Percentiles rank a stretch among this genome's conserved stretches.
phyloP scores from a whole-genome alignment of 768 basidiomycete genomes.

The Boletus patriciae region DNA sequence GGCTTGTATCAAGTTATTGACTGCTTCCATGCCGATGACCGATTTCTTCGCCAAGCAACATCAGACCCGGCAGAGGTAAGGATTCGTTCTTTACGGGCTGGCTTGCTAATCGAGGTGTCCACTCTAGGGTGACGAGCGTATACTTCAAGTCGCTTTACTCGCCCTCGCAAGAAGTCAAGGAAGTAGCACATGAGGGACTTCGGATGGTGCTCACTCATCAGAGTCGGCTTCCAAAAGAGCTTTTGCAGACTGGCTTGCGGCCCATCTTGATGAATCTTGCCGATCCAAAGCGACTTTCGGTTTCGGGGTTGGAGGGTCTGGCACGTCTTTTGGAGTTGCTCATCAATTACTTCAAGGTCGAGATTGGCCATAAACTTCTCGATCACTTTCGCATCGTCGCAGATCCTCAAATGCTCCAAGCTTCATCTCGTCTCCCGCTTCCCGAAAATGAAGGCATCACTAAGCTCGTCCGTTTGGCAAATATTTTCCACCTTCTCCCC shows the following conservation, averaged over 20 bases:
- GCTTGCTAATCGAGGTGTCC: conserved; percentile 4
- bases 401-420: conserved; percentile 80
- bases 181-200: conserved; percentile 92
- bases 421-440: conserved; percentile 75
- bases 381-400: conserved; percentile 95
- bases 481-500: conserved; percentile 96
- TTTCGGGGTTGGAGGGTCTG: conserved; percentile 89
- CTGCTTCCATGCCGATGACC: conserved; percentile 91
- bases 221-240: conserved; percentile 88
- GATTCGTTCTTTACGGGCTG: neutral
- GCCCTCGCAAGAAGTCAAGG: conserved; percentile 84
- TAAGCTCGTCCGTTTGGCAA: conserved; percentile 91
- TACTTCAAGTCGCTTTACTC: conserved; percentile 99
- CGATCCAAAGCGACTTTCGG: conserved; percentile 91
- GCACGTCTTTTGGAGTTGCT: conserved; percentile 90
- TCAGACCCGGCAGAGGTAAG: conserved; percentile 81
- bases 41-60: conserved; percentile 89
- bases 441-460: conserved; percentile 89
- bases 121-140: conserved; percentile 79
- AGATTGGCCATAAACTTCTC: conserved; percentile 95
- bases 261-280: conserved; percentile 98
- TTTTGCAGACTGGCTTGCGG: conserved; percentile 91
- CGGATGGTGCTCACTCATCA: conserved; percentile 87
- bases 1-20: conserved; percentile 89
- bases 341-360: conserved; percentile 99